phyloP scores from a whole-genome alignment of 2,329 filamentous ascomycete species.

The Neospermospora avenae region DNA sequence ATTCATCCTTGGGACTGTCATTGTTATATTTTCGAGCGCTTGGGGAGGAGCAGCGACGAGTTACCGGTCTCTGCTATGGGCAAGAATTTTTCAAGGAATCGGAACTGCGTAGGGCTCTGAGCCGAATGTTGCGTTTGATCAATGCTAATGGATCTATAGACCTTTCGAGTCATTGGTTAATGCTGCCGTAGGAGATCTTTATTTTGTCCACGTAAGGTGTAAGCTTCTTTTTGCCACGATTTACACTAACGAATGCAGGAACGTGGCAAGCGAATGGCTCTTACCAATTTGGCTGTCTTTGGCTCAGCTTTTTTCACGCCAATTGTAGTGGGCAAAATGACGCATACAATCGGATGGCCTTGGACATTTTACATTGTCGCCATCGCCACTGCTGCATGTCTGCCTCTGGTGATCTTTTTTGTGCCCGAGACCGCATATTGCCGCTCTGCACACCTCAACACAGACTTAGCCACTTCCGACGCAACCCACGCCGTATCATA shows the following conservation, averaged over 20 bases:
- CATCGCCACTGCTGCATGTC: constrained; percentile 70
- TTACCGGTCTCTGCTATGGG: constrained; percentile 71
- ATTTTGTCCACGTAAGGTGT: constrained; percentile 72
- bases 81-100: constrained; percentile 81
- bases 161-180: constrained; percentile 91
- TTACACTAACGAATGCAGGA: constrained; percentile 43
- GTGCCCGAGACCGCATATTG: constrained; percentile 82
- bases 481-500: constrained; percentile 12
- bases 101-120: constrained; percentile 57
- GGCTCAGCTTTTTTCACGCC: constrained; percentile 76
- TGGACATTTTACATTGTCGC: constrained; percentile 89
- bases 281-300: constrained; percentile 68
- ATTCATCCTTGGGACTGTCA: constrained; percentile 72
- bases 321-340: constrained; percentile 87
- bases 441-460: constrained; percentile 65
- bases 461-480: constrained; percentile 50
- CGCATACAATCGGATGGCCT: constrained; percentile 69
- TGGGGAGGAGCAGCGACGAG: constrained; percentile 70
- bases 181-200: constrained; percentile 83
- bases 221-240: background rate
- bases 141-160: background rate
- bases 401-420: constrained; percentile 72
- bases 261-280: constrained; percentile 82
- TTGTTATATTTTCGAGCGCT: constrained; percentile 69
- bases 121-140: background rate